Evolutionary conservation across 2,329 filamentous ascomycete species (phyloP), one percentile per base, ranked within the genome.

Genomic region (Xylogone sp.): DNA sequence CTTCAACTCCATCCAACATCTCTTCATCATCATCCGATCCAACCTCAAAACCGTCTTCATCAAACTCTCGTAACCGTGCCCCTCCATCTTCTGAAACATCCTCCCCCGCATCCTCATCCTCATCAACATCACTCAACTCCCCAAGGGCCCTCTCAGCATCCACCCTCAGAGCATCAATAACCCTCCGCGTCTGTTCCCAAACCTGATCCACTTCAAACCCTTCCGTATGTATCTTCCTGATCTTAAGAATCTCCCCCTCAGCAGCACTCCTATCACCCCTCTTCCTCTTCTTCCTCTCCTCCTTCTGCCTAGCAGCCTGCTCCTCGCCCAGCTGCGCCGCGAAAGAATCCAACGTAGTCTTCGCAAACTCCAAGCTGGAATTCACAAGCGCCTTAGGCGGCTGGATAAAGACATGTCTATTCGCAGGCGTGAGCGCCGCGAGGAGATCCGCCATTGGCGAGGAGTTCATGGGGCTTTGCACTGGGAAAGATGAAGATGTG

Each of bases 151-250:
- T 69, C 60, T 81, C 75, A 2, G 81, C 73, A 62, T 85, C 77
- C 18, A 73, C 68, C 43, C 73, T 73, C 6, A 84, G 71, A 45
- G 84, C 81, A 56, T 87, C 79, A 52, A 97, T 84, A 19, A 97
- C 90, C 61, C 88, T 83, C 64, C 85, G 86, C 8, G 90, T 88
- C 72, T 99, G 94, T 69, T 97, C 90, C 88, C 93, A 99, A 43
- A 99, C 85, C 70, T 97, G 93, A 19, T 86, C 83, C 10, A 88
- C 86, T 61, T 88, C 88, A 61, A 97, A 96, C 0, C 93, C 94
- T 52, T 96, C 84, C 6, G 90, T 76, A 66, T 97, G 88, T 16
- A 99, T 75, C 69, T 88, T 91, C 62, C 88, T 86, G 62, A 96
- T 75, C 62, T 90, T 90, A 56, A 97, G 65, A 1, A 87, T 73